Evolutionary conservation across 2,329 filamentous ascomycete species (phyloP).

Genomic region (Arthroderma sp.): DNA sequence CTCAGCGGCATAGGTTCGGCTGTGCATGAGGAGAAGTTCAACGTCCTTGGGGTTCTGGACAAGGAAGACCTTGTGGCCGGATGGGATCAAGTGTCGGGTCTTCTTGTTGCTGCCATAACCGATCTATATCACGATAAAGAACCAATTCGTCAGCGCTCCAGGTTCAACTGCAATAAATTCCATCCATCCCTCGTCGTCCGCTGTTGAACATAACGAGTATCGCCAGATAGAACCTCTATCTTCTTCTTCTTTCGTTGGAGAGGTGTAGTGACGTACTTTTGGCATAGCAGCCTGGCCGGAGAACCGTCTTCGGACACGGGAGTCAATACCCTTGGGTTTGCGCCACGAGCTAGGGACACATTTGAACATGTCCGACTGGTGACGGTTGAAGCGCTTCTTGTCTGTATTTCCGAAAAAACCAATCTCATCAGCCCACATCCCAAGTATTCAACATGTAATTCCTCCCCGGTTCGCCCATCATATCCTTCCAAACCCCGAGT

Average conservation of each 20-base stretch:
- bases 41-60: slow-evolving; percentile 94
- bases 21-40: slow-evolving; percentile 99
- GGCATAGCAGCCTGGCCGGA: slow-evolving; percentile 93
- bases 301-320: slow-evolving; percentile 93
- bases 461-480: too few species aligned
- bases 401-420: slow-evolving; percentile 38
- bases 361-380: slow-evolving; percentile 96
- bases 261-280: slow-evolving; percentile 56
- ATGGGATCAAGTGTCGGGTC: slow-evolving; percentile 97
- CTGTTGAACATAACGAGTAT: neutral
- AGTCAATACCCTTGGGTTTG: slow-evolving; percentile 99
- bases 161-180: neutral
- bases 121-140: slow-evolving; percentile 48
- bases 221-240: neutral
- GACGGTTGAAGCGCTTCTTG: slow-evolving; percentile 89
- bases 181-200: neutral
- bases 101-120: slow-evolving; percentile 99
- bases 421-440: slow-evolving; percentile 19
- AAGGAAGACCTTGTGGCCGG: slow-evolving; percentile 98
- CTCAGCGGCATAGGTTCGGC: slow-evolving; percentile 97
- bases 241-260: neutral
- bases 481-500: too few species aligned
- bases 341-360: slow-evolving; percentile 84
- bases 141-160: too few species aligned
- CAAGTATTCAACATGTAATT: too few species aligned